A percentile compares a stretch with the other conserved stretches of the same genome.
phyloP scores from a whole-genome alignment of 495 filamentous ascomycete species.

The Xanthoparmelia taractica region DNA sequence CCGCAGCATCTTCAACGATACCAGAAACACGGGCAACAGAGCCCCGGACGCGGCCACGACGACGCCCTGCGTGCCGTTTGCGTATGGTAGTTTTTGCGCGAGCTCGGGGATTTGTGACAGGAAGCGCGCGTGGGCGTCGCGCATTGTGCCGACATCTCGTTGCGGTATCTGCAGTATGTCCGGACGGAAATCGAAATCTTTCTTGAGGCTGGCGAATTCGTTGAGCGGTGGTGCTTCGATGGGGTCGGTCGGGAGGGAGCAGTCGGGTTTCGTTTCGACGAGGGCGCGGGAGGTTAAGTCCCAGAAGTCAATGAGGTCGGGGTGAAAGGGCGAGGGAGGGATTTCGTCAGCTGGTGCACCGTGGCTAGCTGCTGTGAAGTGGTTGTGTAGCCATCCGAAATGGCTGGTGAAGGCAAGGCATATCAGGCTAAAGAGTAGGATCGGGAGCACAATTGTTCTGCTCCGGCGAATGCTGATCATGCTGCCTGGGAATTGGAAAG shows the following conservation, averaged over 20 bases:
- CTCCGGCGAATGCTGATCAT: constrained; percentile 13
- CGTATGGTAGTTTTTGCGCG: constrained; percentile 9
- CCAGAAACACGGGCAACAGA: constrained; percentile 43
- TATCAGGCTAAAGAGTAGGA: constrained; percentile 1
- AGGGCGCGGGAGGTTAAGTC: constrained; percentile 8
- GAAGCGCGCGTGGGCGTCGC: constrained; percentile 18
- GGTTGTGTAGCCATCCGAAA: neutral
- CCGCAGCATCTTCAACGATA: constrained; percentile 51
- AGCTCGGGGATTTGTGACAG: constrained; percentile 9
- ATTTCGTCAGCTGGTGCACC: neutral
- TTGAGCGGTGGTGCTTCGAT: constrained; percentile 10
- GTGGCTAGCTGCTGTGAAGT: neutral
- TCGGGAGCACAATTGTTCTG: neutral
- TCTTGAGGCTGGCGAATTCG: neutral
- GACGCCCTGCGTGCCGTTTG: constrained; percentile 33
- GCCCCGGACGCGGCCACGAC: constrained; percentile 44
- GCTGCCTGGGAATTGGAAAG: neutral
- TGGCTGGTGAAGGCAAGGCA: neutral
- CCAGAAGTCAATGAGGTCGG: constrained; percentile 16
- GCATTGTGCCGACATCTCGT: constrained; percentile 13
- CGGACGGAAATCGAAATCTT: constrained; percentile 6
- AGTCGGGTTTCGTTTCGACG: constrained; percentile 10
- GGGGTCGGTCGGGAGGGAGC: constrained; percentile 2
- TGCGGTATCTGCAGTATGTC: constrained; percentile 11
- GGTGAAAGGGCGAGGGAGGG: constrained; percentile 1